Percentiles rank a stretch among this genome's conserved stretches.
These are phyloP conservation scores for Micromonas pusilla DNA, from an alignment of 139 green algal genomes.

Conservation along the genomic window DNA sequence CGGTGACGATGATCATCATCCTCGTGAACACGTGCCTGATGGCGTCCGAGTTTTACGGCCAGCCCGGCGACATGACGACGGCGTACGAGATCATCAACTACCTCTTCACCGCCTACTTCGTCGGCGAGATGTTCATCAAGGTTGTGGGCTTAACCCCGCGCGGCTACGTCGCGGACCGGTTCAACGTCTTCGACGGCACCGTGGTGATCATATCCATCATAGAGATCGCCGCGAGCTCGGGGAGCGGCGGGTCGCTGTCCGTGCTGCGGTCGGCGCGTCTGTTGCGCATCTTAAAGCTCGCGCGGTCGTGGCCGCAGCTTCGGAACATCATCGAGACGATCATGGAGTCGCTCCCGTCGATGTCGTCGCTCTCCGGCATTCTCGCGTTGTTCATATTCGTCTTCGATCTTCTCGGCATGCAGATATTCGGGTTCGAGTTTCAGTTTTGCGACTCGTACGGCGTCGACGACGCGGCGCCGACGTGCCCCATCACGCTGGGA, in stretches of 20 bases:
- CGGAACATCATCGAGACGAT: constrained; percentile 27
- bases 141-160: constrained; percentile 11
- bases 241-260: background rate
- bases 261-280: constrained; percentile 32
- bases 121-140: constrained; percentile 38
- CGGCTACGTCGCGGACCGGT: constrained; percentile 27
- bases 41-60: constrained; percentile 33
- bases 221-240: background rate
- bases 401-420: constrained; percentile 36
- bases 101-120: constrained; percentile 28
- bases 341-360: background rate
- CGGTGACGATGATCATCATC: background rate
- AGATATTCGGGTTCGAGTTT: constrained; percentile 25
- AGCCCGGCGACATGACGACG: constrained; percentile 6
- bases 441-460: background rate
- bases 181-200: constrained; percentile 34
- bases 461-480: background rate
- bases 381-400: constrained; percentile 33
- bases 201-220: constrained; percentile 32
- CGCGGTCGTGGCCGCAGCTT: constrained; percentile 24
- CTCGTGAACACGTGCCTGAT: constrained; percentile 26
- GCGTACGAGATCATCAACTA: constrained; percentile 26
- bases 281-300: constrained; percentile 32
- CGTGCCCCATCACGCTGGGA: background rate
- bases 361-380: constrained; percentile 27